A percentile compares a stretch with the other conserved stretches of the same genome.
Conservation (phyloP, 306 rosid species). For the Sicyos edulis region DNA sequence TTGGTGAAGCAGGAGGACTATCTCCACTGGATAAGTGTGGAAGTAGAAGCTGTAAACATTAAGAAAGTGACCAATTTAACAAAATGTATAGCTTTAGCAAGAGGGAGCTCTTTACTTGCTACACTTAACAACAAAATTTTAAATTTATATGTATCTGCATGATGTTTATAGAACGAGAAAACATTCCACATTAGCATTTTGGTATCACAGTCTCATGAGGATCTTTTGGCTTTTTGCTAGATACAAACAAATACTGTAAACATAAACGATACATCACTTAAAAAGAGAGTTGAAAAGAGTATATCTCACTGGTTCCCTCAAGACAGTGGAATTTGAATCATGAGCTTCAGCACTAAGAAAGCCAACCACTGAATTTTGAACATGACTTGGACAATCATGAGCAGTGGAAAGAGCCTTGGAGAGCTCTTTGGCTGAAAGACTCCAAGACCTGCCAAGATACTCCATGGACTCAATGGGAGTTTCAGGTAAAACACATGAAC, state of each 20-base stretch:
- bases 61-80: slow-evolving; percentile 24
- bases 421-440: slow-evolving; percentile 80
- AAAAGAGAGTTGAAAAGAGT: slow-evolving; percentile 19
- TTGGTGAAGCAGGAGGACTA: slow-evolving; percentile 60
- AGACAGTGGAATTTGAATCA: slow-evolving; percentile 29
- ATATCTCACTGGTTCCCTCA: slow-evolving; percentile 58
- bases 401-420: slow-evolving; percentile 67
- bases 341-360: slow-evolving; percentile 28
- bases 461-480: slow-evolving; percentile 95
- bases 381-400: slow-evolving; percentile 30
- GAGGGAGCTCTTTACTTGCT: background rate
- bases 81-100: too few relatives aligned
- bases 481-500: slow-evolving; percentile 57
- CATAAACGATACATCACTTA: background rate
- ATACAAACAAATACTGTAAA: background rate
- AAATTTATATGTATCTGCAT: background rate
- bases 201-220: background rate
- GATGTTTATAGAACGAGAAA: background rate
- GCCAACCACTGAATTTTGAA: slow-evolving; percentile 35
- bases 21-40: slow-evolving; percentile 39
- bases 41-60: slow-evolving; percentile 27
- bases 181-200: background rate
- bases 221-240: background rate
- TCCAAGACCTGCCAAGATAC: slow-evolving; percentile 95
- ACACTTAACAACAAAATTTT: background rate